These are phyloP conservation scores for Alternaria longipes DNA, from an alignment of 2,329 filamentous ascomycete species.

Conservation along the genomic window DNA sequence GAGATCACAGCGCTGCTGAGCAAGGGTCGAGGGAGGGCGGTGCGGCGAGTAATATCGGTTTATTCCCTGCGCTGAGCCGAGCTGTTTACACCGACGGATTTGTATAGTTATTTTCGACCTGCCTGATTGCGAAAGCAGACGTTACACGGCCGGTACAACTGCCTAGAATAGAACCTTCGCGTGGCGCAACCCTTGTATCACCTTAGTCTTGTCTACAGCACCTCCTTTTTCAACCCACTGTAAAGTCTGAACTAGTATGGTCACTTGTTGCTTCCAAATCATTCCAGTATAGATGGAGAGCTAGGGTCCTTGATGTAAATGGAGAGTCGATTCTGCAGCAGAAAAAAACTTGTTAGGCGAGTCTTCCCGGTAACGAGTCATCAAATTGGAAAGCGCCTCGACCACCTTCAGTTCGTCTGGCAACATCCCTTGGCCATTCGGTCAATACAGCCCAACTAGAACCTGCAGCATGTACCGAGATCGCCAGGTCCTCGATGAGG, in stretches of 20 bases:
- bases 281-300: background rate
- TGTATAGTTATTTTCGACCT: background rate
- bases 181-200: background rate
- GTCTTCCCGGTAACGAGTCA: too few relatives aligned
- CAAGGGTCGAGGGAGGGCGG: slow-evolving; percentile 2
- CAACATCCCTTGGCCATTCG: background rate
- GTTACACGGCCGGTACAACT: too few relatives aligned
- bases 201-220: background rate
- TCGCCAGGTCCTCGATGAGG: slow-evolving; percentile 12
- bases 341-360: too few relatives aligned
- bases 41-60: slow-evolving; percentile 9
- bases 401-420: background rate
- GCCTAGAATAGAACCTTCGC: background rate
- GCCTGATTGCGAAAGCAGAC: too few relatives aligned
- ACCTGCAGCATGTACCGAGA: slow-evolving; percentile 4
- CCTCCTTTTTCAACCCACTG: background rate
- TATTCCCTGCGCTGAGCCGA: slow-evolving; percentile 4
- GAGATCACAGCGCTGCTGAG: slow-evolving; percentile 1
- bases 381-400: background rate
- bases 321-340: too few relatives aligned
- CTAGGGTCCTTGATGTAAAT: too few relatives aligned
- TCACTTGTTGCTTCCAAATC: background rate
- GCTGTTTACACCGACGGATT: too few relatives aligned
- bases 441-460: slow-evolving; percentile 7
- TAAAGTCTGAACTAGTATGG: too few relatives aligned